Evolutionary conservation across 495 filamentous ascomycete species (phyloP).

Genomic region (Pseudevernia furfuracea): DNA sequence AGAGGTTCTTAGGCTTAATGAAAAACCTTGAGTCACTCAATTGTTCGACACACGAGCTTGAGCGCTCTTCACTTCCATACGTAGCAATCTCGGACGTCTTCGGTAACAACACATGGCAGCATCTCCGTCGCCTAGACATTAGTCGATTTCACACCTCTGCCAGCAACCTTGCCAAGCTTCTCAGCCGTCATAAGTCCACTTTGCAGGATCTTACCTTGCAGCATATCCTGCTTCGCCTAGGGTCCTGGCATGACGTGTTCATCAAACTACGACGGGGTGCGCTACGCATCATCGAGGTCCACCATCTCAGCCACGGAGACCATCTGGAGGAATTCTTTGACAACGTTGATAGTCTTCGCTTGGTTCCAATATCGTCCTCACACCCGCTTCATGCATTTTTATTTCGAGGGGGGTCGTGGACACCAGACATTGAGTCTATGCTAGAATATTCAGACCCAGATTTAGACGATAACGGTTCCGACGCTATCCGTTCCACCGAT

Average conservation of each 20-base stretch:
- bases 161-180: neutral
- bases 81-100: neutral
- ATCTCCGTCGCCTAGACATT: neutral
- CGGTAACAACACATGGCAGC: neutral
- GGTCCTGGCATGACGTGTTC: neutral
- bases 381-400: neutral
- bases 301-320: neutral
- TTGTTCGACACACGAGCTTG: neutral
- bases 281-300: neutral
- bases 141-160: neutral
- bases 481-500: no score
- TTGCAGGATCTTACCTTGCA: neutral
- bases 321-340: neutral
- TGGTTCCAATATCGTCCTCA: neutral
- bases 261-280: neutral
- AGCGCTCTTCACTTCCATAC: neutral
- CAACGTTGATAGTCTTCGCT: no score
- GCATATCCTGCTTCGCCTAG: neutral
- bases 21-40: neutral
- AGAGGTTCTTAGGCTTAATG: neutral
- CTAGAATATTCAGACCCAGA: neutral
- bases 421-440: neutral
- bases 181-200: neutral
- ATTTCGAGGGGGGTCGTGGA: neutral
- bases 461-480: neutral